Evolutionary conservation across 2,329 filamentous ascomycete genomes (phyloP).

Genomic region (Trichophyton mentagrophytes): DNA sequence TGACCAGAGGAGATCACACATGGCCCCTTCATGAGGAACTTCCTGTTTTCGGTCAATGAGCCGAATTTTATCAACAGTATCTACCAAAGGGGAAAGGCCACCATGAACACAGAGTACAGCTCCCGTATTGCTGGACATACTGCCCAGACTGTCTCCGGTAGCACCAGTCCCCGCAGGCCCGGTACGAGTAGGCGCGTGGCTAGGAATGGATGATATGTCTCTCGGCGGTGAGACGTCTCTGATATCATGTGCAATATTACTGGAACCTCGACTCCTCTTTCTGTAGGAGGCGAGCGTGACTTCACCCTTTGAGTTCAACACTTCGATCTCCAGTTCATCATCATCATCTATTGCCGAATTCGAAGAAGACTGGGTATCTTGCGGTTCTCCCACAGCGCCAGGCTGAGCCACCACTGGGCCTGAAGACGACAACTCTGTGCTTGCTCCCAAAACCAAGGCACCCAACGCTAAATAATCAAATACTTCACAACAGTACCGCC

Average conservation of each 20-base stretch:
- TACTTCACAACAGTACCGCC: slow-evolving; percentile 99
- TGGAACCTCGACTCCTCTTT: slow-evolving; percentile 21
- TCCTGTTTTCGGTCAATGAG: slow-evolving; percentile 94
- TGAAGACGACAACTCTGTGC: slow-evolving; percentile 50
- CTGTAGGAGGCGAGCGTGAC: slow-evolving; percentile 50
- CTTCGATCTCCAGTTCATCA: slow-evolving; percentile 79
- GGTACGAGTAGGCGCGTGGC: slow-evolving; percentile 38
- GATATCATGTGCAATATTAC: slow-evolving; percentile 25
- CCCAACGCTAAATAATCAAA: slow-evolving; percentile 95
- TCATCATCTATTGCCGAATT: slow-evolving; percentile 34
- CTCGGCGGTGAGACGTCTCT: slow-evolving; percentile 29
- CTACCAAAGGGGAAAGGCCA: slow-evolving; percentile 78
- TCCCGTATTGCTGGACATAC: slow-evolving; percentile 46
- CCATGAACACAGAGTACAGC: slow-evolving; percentile 94
- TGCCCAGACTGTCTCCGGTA: slow-evolving; percentile 52
- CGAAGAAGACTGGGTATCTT: slow-evolving; percentile 36
- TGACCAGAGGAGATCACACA: slow-evolving; percentile 97
- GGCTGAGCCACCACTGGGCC: slow-evolving; percentile 34
- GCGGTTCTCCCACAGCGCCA: not conserved
- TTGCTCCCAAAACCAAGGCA: slow-evolving; percentile 95
- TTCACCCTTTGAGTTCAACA: slow-evolving; percentile 70
- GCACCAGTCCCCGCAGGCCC: slow-evolving; percentile 72
- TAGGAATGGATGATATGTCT: slow-evolving; percentile 32
- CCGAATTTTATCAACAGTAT: slow-evolving; percentile 89
- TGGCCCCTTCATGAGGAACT: slow-evolving; percentile 93